phyloP scores from a whole-genome alignment of 805 yeast genomes.

The Priceomyces melissophilus region DNA sequence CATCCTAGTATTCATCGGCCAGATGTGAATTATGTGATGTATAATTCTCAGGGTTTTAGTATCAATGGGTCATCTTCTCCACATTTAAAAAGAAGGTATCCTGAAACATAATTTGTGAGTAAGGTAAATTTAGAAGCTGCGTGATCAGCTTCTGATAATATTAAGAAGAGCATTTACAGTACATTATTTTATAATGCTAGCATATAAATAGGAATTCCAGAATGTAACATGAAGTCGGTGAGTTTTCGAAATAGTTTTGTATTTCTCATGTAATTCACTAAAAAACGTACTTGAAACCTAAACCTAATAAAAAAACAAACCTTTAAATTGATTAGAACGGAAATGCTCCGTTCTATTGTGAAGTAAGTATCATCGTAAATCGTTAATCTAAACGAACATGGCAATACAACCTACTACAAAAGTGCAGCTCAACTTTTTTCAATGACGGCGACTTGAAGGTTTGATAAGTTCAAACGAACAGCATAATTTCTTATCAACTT shows the following conservation, averaged over 20 bases:
- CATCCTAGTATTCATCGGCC: constrained; percentile 3
- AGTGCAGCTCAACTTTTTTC: constrained; percentile 1
- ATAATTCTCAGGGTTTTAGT: constrained; percentile 17
- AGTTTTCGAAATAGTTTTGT: not conserved
- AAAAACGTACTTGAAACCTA: not conserved
- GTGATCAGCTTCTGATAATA: too few species aligned
- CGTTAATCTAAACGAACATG: constrained; percentile 5
- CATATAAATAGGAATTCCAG: too few species aligned
- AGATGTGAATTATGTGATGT: constrained; percentile 4
- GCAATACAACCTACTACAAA: constrained; percentile 2
- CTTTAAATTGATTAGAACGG: too few species aligned
- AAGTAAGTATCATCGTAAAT: constrained; percentile 6
- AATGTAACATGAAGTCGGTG: too few species aligned
- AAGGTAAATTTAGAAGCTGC: not conserved
- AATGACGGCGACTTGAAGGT: constrained; percentile 30
- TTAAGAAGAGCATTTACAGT: too few species aligned
- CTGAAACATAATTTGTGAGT: not conserved
- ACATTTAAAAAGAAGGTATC: constrained; percentile 12
- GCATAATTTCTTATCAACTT: constrained; percentile 62
- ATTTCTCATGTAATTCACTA: not conserved
- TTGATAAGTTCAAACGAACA: constrained; percentile 71
- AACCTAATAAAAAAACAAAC: not conserved
- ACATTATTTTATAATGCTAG: too few species aligned
- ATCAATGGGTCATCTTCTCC: constrained; percentile 27
- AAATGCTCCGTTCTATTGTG: not conserved